These are phyloP conservation scores for Lipomyces spencermartinsiae DNA, from an alignment of 805 yeast species.

Conservation along the genomic window DNA sequence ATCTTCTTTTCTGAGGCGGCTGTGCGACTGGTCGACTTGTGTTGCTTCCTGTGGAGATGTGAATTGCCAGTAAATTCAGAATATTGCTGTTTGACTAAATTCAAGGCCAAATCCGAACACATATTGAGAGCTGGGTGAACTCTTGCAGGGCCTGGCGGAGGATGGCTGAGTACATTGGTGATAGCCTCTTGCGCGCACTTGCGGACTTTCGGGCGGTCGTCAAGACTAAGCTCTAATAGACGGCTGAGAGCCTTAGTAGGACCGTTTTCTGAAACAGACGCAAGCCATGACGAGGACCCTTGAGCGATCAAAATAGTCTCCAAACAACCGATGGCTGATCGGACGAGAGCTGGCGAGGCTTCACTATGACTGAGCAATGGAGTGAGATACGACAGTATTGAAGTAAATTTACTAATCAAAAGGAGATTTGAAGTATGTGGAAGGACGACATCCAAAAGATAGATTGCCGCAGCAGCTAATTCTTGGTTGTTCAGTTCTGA, in stretches of 20 bases:
- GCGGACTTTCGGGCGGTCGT: constrained; percentile 93
- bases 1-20: constrained; percentile 46
- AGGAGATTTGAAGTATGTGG: constrained; percentile 71
- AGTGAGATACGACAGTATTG: constrained; percentile 78
- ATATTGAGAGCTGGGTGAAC: constrained; percentile 78
- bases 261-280: constrained; percentile 40
- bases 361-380: constrained; percentile 68
- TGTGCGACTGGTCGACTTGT: constrained; percentile 42
- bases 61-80: constrained; percentile 46
- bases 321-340: constrained; percentile 84
- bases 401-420: constrained; percentile 74
- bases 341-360: constrained; percentile 79
- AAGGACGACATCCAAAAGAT: constrained; percentile 78
- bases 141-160: constrained; percentile 78
- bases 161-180: constrained; percentile 62
- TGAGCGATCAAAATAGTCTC: constrained; percentile 82
- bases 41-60: constrained; percentile 47
- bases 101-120: constrained; percentile 72
- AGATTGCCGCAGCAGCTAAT: constrained; percentile 66
- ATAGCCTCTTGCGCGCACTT: constrained; percentile 93
- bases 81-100: constrained; percentile 57
- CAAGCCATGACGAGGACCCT: constrained; percentile 79
- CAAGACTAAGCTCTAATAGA: constrained; percentile 70
- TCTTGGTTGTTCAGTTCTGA: constrained; percentile 62
- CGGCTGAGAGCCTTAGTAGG: constrained; percentile 85